Evolutionary conservation across 495 filamentous ascomycete genomes (phyloP).

Genomic region (Aspergillus hancockii): DNA sequence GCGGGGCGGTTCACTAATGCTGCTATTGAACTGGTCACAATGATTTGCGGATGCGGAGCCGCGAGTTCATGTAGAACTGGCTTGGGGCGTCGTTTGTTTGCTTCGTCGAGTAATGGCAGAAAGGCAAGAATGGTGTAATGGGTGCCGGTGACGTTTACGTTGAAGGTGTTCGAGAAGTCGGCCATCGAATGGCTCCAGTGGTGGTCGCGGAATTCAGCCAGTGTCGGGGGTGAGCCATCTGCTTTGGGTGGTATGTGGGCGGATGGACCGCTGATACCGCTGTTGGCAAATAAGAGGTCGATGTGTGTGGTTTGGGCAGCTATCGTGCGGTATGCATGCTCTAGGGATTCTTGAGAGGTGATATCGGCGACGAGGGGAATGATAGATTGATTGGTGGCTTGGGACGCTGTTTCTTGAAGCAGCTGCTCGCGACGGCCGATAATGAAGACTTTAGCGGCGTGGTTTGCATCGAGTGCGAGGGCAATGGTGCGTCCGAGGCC

Average conservation of each 20-base stretch:
- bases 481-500: slow-evolving; percentile 60
- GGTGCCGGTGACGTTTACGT: slow-evolving; percentile 57
- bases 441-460: slow-evolving; percentile 60
- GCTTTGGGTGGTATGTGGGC: slow-evolving; percentile 26
- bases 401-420: slow-evolving; percentile 49
- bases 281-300: slow-evolving; percentile 67
- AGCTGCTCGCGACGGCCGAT: slow-evolving; percentile 56
- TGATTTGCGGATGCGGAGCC: slow-evolving; percentile 56
- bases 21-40: slow-evolving; percentile 58
- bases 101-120: slow-evolving; percentile 59
- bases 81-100: slow-evolving; percentile 48
- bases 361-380: slow-evolving; percentile 64
- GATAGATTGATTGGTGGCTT: slow-evolving; percentile 39
- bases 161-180: slow-evolving; percentile 56
- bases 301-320: slow-evolving; percentile 55
- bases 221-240: slow-evolving; percentile 30
- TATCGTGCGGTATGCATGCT: slow-evolving; percentile 51
- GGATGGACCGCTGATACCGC: slow-evolving; percentile 58
- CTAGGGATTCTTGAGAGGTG: slow-evolving; percentile 59
- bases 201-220: slow-evolving; percentile 52
- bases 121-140: slow-evolving; percentile 66
- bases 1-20: slow-evolving; percentile 54
- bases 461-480: slow-evolving; percentile 55
- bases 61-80: slow-evolving; percentile 36
- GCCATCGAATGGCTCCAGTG: slow-evolving; percentile 50